Evolutionary conservation across 202 grass and related monocot species (phyloP).

Genomic region (Musa balbisiana): DNA sequence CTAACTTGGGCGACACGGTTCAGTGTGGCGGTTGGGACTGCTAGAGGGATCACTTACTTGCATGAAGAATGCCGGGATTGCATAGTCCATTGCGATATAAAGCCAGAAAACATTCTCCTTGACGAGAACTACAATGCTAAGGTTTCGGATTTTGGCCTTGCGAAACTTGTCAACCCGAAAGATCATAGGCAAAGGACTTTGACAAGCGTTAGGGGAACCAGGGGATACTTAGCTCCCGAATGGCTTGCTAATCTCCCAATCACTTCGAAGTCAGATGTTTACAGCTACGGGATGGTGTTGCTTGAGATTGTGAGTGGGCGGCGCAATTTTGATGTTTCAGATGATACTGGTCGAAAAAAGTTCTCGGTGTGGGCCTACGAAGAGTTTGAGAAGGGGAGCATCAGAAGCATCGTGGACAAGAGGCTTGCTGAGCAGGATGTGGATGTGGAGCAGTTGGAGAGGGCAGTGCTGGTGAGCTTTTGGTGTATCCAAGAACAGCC

Average conservation of each 20-base stretch:
- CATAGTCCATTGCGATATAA: slow-evolving; percentile 98
- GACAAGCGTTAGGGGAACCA: slow-evolving; percentile 73
- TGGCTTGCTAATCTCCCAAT: slow-evolving; percentile 94
- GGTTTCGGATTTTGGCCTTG: slow-evolving; percentile 94
- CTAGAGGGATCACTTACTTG: slow-evolving; percentile 82
- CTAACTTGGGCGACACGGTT: slow-evolving; percentile 59
- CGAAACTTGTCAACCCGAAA: slow-evolving; percentile 77
- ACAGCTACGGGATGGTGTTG: slow-evolving; percentile 95
- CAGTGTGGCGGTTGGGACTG: slow-evolving; percentile 69
- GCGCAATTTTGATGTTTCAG: slow-evolving; percentile 77
- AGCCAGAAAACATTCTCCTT: slow-evolving; percentile 96
- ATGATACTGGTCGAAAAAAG: slow-evolving; percentile 73
- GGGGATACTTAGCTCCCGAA: slow-evolving; percentile 83
- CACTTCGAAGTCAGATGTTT: slow-evolving; percentile 90
- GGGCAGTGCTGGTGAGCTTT: slow-evolving; percentile 64
- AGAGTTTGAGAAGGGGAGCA: slow-evolving; percentile 66
- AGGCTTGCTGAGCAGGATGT: slow-evolving; percentile 42
- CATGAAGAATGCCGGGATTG: slow-evolving; percentile 98
- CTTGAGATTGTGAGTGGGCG: slow-evolving; percentile 72
- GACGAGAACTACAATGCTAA: slow-evolving; percentile 79
- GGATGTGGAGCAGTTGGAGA: slow-evolving; percentile 63
- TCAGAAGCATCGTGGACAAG: slow-evolving; percentile 35
- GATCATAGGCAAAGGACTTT: slow-evolving; percentile 85
- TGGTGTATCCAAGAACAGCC: slow-evolving; percentile 99
- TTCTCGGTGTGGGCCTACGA: slow-evolving; percentile 86